A percentile compares a stretch with the other conserved stretches of the same genome.
Conservation (phyloP, 768 basidiomycete genomes). For the Podaxis sp. region DNA sequence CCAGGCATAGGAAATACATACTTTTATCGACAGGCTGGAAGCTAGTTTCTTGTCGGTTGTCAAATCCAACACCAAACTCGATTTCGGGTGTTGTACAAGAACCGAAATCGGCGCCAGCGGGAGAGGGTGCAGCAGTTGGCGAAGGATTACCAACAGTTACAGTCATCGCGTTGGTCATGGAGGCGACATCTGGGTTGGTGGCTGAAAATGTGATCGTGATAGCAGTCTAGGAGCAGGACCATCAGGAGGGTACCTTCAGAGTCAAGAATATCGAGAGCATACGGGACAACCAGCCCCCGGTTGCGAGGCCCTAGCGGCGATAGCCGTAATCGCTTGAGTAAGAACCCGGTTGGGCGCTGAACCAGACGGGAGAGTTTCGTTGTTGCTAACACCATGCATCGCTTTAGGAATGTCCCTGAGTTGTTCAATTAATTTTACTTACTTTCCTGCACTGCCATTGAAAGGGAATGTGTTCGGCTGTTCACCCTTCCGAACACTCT, state of each 20-base stretch:
- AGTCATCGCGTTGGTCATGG: slow-evolving; percentile 23
- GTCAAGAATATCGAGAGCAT: slow-evolving; percentile 6
- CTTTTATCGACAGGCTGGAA: slow-evolving; percentile 51
- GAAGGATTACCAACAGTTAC: slow-evolving; percentile 23
- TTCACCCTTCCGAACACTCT: slow-evolving; percentile 39
- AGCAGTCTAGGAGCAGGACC: slow-evolving; percentile 17
- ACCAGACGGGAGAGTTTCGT: neutral
- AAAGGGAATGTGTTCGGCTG: slow-evolving; percentile 48
- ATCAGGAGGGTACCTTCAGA: neutral
- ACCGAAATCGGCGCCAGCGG: slow-evolving; percentile 42
- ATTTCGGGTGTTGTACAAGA: slow-evolving; percentile 54
- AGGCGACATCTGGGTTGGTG: slow-evolving; percentile 21
- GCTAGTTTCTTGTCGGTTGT: slow-evolving; percentile 52
- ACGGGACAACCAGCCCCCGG: slow-evolving; percentile 17
- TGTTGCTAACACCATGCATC: too few relatives aligned
- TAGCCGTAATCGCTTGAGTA: neutral
- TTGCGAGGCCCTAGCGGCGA: neutral
- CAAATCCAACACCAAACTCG: slow-evolving; percentile 54
- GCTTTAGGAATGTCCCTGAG: neutral
- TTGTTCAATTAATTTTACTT: neutral
- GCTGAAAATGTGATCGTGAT: slow-evolving; percentile 33
- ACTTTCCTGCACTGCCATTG: slow-evolving; percentile 23
- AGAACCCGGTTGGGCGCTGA: neutral
- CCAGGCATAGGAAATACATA: slow-evolving; percentile 16
- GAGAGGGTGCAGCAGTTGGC: slow-evolving; percentile 15